Conservation (phyloP, 202 grass and related monocot species). For the Schoenoplectus tabernaemontani region DNA sequence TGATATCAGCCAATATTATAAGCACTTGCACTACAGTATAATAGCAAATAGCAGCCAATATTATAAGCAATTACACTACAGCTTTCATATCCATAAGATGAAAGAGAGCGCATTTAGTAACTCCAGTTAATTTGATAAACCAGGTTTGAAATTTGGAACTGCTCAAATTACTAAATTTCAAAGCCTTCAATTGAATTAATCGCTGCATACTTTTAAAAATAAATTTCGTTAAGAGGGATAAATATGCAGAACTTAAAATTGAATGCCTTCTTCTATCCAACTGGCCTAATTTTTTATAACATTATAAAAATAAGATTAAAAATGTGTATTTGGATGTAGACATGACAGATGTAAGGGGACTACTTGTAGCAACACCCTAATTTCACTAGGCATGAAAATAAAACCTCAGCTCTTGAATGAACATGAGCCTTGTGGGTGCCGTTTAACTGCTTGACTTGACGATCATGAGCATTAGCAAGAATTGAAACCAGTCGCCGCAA, state of each 20-base stretch:
- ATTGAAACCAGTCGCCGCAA: constrained; percentile 70
- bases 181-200: background rate
- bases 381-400: background rate
- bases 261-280: background rate
- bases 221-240: background rate
- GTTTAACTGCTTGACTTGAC: constrained; percentile 64
- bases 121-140: background rate
- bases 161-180: background rate
- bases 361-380: background rate
- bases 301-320: constrained; percentile 14
- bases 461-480: constrained; percentile 77
- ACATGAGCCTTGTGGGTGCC: constrained; percentile 88
- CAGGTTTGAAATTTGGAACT: background rate
- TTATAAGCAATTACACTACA: background rate
- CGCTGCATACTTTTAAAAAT: background rate
- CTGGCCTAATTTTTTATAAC: background rate
- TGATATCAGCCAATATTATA: background rate
- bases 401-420: constrained; percentile 56
- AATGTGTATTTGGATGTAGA: background rate
- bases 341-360: too few species aligned
- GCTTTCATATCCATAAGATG: background rate
- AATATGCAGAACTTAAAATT: constrained; percentile 1
- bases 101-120: too few species aligned
- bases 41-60: background rate
- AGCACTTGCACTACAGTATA: background rate